phyloP scores from a whole-genome alignment of 139 green algal species.

The Chlamydomonas sp. region DNA sequence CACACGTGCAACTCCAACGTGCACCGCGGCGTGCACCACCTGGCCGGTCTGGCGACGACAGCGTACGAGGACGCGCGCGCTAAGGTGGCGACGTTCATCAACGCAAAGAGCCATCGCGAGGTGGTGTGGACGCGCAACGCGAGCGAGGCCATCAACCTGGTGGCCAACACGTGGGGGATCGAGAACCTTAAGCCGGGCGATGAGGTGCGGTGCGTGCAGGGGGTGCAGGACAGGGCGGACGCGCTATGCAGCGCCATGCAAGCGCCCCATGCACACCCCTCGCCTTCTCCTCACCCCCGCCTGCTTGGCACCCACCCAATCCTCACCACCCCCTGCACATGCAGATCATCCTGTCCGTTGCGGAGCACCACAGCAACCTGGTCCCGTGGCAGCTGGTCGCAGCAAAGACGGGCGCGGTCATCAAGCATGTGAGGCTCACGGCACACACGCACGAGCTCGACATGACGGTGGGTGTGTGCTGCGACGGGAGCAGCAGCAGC shows the following conservation, averaged over 20 bases:
- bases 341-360: constrained; percentile 86
- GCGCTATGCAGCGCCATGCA: background rate
- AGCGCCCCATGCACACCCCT: background rate
- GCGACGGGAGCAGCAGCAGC: no score
- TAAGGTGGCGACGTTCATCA: constrained; percentile 88
- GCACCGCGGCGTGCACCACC: constrained; percentile 85
- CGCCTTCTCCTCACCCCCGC: no score
- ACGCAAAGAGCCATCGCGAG: constrained; percentile 65
- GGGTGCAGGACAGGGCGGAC: background rate
- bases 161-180: constrained; percentile 89
- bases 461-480: constrained; percentile 37
- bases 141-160: constrained; percentile 95
- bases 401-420: constrained; percentile 65
- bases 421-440: constrained; percentile 64
- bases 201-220: constrained; percentile 67
- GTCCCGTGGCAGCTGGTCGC: constrained; percentile 96
- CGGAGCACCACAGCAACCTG: constrained; percentile 97
- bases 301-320: no score
- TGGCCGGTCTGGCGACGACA: constrained; percentile 75
- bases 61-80: constrained; percentile 80
- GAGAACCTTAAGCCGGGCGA: constrained; percentile 79
- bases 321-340: no score
- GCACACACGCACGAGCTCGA: constrained; percentile 59
- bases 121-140: constrained; percentile 94
- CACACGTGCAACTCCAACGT: constrained; percentile 91